These are phyloP conservation scores for Mortierella sp. DNA, from an alignment of 371 early-diverging fungal species.

Conservation along the genomic window DNA sequence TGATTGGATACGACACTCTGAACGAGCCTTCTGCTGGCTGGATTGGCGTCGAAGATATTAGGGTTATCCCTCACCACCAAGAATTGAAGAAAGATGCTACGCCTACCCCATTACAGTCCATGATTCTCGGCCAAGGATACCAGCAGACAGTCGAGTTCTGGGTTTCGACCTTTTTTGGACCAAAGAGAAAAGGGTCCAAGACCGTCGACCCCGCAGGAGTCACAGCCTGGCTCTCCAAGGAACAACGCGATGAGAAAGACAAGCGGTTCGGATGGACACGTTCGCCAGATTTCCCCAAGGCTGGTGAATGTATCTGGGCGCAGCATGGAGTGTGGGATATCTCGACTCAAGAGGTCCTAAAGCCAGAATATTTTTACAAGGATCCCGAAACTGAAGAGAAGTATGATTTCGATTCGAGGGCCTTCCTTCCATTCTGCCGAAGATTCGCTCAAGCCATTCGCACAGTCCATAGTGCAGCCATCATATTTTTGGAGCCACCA, in stretches of 20 bases:
- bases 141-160: constrained; percentile 68
- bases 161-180: constrained; percentile 71
- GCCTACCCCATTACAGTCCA: constrained; percentile 74
- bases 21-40: constrained; percentile 83
- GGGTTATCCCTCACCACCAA: constrained; percentile 61
- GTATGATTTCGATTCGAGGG: constrained; percentile 60
- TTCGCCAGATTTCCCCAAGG: constrained; percentile 54
- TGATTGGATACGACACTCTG: constrained; percentile 81
- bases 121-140: constrained; percentile 73
- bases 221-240: constrained; percentile 66
- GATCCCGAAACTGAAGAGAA: constrained; percentile 61
- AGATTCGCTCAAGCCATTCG: constrained; percentile 61
- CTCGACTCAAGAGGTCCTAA: constrained; percentile 42
- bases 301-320: constrained; percentile 77
- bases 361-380: constrained; percentile 69
- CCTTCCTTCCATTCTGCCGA: constrained; percentile 70
- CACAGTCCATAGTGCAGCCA: constrained; percentile 61
- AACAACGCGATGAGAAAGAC: constrained; percentile 56
- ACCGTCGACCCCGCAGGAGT: constrained; percentile 64
- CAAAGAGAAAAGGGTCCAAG: constrained; percentile 58
- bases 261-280: constrained; percentile 65
- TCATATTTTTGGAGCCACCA: constrained; percentile 78
- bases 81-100: constrained; percentile 70
- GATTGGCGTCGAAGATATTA: constrained; percentile 64
- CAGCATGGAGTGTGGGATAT: constrained; percentile 77